phyloP scores from a whole-genome alignment of 2,329 filamentous ascomycete species.

The Aureobasidium sp. region DNA sequence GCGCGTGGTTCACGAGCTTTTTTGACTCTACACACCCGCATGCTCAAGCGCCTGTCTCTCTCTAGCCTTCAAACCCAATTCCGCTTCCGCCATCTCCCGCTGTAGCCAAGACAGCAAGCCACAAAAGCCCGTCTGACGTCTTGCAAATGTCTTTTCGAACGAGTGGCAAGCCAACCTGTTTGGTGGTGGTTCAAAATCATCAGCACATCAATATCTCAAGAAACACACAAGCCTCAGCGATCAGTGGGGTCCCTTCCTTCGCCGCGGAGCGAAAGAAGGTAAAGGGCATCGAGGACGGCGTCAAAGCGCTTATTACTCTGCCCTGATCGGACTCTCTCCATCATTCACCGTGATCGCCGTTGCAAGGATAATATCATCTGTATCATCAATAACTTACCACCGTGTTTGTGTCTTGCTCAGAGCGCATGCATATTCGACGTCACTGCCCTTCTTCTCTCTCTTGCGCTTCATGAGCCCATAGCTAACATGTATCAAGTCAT shows the following conservation, averaged over 20 bases:
- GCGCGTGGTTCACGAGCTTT: not conserved
- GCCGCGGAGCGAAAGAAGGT: not conserved
- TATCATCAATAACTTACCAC: slow-evolving; percentile 43
- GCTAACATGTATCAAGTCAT: slow-evolving; percentile 56
- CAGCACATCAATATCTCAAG: slow-evolving; percentile 1
- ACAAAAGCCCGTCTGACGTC: slow-evolving; percentile 62
- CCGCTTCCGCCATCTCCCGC: slow-evolving; percentile 22
- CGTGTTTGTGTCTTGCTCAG: slow-evolving; percentile 52
- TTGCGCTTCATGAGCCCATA: slow-evolving; percentile 53
- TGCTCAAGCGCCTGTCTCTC: slow-evolving; percentile 4
- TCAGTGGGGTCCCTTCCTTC: not conserved
- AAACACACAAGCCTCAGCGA: not conserved
- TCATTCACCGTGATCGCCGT: slow-evolving; percentile 8
- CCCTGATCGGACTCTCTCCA: not conserved
- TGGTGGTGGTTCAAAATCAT: not conserved
- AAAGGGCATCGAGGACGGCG: not conserved
- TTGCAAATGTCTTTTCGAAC: slow-evolving; percentile 57
- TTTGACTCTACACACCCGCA: not conserved
- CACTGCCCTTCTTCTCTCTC: slow-evolving; percentile 30
- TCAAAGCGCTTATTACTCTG: not conserved
- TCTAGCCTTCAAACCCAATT: not conserved
- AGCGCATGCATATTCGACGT: slow-evolving; percentile 44
- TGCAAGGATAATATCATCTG: not conserved
- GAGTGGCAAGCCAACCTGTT: slow-evolving; percentile 59
- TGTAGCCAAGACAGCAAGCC: slow-evolving; percentile 60